phyloP scores from a whole-genome alignment of 331 rosid species.

The Telfairia occidentalis region DNA sequence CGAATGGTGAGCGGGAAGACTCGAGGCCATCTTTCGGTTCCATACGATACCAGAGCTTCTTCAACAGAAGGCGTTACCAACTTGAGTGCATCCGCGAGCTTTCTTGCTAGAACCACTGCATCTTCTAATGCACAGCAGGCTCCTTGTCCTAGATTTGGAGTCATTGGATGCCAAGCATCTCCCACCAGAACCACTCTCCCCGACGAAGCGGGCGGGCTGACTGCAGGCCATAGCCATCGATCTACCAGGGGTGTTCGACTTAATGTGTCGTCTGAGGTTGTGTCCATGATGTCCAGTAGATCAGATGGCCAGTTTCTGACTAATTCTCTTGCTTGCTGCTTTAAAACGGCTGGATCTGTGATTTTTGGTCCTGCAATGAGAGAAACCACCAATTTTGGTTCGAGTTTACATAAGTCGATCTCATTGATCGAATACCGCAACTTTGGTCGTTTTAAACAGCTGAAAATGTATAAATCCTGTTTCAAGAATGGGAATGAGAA shows the following conservation, averaged over 20 bases:
- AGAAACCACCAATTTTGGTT: background rate
- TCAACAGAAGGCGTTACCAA: constrained; percentile 34
- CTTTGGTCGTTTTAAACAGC: background rate
- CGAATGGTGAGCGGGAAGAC: constrained; percentile 63
- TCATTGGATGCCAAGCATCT: constrained; percentile 99
- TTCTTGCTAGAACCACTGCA: constrained; percentile 67
- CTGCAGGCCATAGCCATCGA: constrained; percentile 78
- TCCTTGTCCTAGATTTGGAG: constrained; percentile 93
- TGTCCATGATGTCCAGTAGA: constrained; percentile 39
- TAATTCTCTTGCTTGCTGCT: constrained; percentile 42
- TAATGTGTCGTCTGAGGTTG: constrained; percentile 53
- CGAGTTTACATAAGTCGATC: background rate
- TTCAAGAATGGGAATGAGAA: background rate
- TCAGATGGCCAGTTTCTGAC: constrained; percentile 53
- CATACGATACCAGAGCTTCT: constrained; percentile 50
- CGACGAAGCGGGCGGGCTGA: constrained; percentile 49
- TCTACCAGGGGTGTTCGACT: constrained; percentile 63
- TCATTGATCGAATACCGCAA: background rate
- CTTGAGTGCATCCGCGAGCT: constrained; percentile 50
- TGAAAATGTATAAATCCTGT: background rate
- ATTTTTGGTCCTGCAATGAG: constrained; percentile 28
- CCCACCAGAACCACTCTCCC: constrained; percentile 77
- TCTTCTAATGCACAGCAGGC: constrained; percentile 93
- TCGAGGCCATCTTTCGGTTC: constrained; percentile 65
- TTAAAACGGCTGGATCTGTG: constrained; percentile 36